Evolutionary conservation across 2,329 filamentous ascomycete species (phyloP).

Genomic region (Fusarium sp.): DNA sequence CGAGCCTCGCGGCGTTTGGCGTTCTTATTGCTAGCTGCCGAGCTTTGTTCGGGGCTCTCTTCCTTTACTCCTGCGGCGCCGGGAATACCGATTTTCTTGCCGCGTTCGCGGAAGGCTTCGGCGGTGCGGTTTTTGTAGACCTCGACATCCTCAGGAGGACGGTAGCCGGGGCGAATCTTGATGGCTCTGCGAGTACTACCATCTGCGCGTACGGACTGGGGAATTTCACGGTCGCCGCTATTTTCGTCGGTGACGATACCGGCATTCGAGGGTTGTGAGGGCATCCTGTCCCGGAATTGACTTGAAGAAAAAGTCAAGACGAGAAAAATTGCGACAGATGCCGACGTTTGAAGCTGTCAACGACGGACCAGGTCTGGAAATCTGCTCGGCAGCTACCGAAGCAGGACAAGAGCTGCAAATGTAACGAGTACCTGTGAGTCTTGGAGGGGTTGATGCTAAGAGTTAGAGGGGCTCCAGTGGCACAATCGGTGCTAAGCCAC

Average conservation of each 20-base stretch:
- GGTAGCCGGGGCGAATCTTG: constrained; percentile 91
- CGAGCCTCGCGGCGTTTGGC: constrained; percentile 76
- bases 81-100: constrained; percentile 71
- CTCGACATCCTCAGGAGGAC: constrained; percentile 94
- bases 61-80: constrained; percentile 74
- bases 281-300: constrained; percentile 51
- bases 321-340: background rate
- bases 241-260: constrained; percentile 81
- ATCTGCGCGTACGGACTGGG: constrained; percentile 86
- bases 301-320: background rate
- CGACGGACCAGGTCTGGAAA: constrained; percentile 19
- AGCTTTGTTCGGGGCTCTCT: constrained; percentile 60
- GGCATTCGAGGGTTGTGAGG: constrained; percentile 67
- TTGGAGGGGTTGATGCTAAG: constrained; percentile 25
- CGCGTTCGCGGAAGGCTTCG: constrained; percentile 83
- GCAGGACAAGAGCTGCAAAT: constrained; percentile 18
- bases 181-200: constrained; percentile 95
- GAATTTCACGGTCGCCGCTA: constrained; percentile 88
- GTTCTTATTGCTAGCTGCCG: constrained; percentile 80
- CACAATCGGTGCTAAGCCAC: constrained; percentile 17
- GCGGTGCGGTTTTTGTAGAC: constrained; percentile 94
- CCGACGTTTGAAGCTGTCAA: constrained; percentile 10
- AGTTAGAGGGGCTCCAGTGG: constrained; percentile 24
- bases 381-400: constrained; percentile 36
- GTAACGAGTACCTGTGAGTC: background rate